Evolutionary conservation across 768 basidiomycete species (phyloP).

Genomic region (Mycena maculata): DNA sequence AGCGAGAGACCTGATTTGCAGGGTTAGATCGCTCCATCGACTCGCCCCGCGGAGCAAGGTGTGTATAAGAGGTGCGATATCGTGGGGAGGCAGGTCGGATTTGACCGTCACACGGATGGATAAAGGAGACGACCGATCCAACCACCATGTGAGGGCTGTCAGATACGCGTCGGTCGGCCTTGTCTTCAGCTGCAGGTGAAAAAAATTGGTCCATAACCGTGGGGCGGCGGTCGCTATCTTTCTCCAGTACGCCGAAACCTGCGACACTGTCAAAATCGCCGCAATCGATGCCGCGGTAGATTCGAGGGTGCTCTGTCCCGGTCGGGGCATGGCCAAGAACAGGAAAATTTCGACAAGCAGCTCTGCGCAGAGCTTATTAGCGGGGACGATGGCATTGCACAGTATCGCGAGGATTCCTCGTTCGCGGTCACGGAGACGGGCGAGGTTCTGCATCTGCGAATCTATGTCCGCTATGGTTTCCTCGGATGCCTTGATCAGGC

Average conservation of each 20-base stretch:
- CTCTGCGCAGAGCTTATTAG: slow-evolving; percentile 1
- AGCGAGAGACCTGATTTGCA: not conserved
- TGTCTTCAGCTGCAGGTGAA: not conserved
- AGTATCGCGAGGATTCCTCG: not conserved
- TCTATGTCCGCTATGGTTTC: not conserved
- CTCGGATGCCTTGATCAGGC: not conserved
- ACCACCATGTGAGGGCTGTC: not conserved
- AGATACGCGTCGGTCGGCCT: not conserved
- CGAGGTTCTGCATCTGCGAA: slow-evolving; percentile 5
- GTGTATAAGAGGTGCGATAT: not conserved
- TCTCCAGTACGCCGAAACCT: slow-evolving; percentile 19
- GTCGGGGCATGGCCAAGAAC: not conserved
- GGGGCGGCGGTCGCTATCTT: not conserved
- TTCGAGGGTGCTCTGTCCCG: not conserved
- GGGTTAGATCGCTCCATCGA: not conserved
- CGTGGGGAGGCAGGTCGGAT: not conserved
- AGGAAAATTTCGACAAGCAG: slow-evolving; percentile 4
- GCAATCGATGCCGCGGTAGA: not conserved
- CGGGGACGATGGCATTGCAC: not conserved
- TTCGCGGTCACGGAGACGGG: slow-evolving; percentile 8
- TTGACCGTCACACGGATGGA: not conserved
- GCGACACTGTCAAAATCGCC: not conserved
- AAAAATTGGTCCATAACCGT: not conserved
- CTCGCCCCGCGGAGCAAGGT: not conserved
- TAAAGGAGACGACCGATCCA: not conserved